Base-by-base conservation (phyloP, 2,329 filamentous ascomycete genomes). In the Septoria linicola region DNA sequence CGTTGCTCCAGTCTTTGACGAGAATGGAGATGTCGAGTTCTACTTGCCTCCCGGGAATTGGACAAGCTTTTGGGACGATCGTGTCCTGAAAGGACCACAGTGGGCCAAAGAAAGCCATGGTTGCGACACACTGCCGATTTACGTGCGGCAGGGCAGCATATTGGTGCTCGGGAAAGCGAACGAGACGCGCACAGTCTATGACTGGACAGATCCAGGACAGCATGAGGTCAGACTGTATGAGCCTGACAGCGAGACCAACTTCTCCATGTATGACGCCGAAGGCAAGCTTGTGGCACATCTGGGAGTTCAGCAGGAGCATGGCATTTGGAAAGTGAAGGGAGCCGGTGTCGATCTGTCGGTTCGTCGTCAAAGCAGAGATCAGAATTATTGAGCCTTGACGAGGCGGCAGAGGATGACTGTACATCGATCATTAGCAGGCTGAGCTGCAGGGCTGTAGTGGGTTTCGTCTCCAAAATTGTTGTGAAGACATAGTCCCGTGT, bases 1-100 rank as follows among this genome's bases (percentile, higher is more conserved):
- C 6, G 81, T 82, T 4, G 82, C 82, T 1, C 84, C 84, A 1
- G 73, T 87, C 1, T 86, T 85, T 54, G 76, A 79, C 8, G 23
- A 27, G 10, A 27, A 10, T 10, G 23, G 23, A 5, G 23, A 27
- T 5, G 23, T 27, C 23, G 23, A 27, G 10, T 27, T 27, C 23
- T 27, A 89, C 66, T 71, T 85, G 13, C 77, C 77, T 2, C 68
- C 69, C n/a, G 76, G 75, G 8, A 66, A 64, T 21, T 79, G 76
- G 76, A 76, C 73, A n/a, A 73, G 63, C 51, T 77, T 75, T 64
- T 77, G 76, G 68, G 68, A 72, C 44, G 69, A 70, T 8, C 65
- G 72, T 52, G 67, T 68, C 23, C 63, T 69, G 13, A 55, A 67
- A 20, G 74, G 75, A 8, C 71, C 73, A 1, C 67, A 66, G 19